Percentiles rank a stretch among this genome's conserved stretches.
These are phyloP conservation scores for Ophiostoma himal-ulmi DNA, from an alignment of 2,329 filamentous ascomycete species.

Conservation along the genomic window DNA sequence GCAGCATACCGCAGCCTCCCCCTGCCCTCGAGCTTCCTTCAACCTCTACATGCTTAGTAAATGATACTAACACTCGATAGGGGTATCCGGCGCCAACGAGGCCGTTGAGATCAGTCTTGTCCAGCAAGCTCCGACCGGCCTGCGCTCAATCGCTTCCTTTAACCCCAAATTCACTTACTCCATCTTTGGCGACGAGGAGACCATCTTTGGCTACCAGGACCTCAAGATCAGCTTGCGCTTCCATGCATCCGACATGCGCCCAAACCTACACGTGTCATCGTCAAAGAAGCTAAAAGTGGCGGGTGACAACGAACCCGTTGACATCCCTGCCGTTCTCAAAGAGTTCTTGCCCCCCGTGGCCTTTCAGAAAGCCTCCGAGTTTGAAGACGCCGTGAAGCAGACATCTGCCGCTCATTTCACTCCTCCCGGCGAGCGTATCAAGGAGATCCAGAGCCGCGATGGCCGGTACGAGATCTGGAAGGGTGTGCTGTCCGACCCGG, in stretches of 20 bases:
- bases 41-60: neutral
- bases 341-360: slow-evolving; percentile 65
- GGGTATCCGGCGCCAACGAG: slow-evolving; percentile 57
- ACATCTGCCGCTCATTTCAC: slow-evolving; percentile 44
- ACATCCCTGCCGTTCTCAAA: slow-evolving; percentile 60
- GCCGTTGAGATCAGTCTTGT: slow-evolving; percentile 58
- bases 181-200: slow-evolving; percentile 89
- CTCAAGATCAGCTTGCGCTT: slow-evolving; percentile 68
- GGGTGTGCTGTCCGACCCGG: slow-evolving; percentile 63
- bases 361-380: slow-evolving; percentile 57
- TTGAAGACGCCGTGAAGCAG: slow-evolving; percentile 51
- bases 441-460: slow-evolving; percentile 55
- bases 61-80: slow-evolving; percentile 33
- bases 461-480: slow-evolving; percentile 77
- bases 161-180: slow-evolving; percentile 83
- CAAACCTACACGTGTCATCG: slow-evolving; percentile 65
- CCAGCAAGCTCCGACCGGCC: slow-evolving; percentile 42
- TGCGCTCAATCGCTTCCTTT: slow-evolving; percentile 62
- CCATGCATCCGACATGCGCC: slow-evolving; percentile 66
- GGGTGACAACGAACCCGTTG: slow-evolving; percentile 61
- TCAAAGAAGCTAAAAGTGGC: slow-evolving; percentile 64
- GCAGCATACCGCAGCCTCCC: neutral
- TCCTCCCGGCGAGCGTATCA: slow-evolving; percentile 70
- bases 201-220: slow-evolving; percentile 82
- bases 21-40: neutral